Evolutionary conservation across 1,139 yeast species (phyloP), one percentile per base, ranked within the genome.

Genomic region (Schwanniomyces etchellsii): DNA sequence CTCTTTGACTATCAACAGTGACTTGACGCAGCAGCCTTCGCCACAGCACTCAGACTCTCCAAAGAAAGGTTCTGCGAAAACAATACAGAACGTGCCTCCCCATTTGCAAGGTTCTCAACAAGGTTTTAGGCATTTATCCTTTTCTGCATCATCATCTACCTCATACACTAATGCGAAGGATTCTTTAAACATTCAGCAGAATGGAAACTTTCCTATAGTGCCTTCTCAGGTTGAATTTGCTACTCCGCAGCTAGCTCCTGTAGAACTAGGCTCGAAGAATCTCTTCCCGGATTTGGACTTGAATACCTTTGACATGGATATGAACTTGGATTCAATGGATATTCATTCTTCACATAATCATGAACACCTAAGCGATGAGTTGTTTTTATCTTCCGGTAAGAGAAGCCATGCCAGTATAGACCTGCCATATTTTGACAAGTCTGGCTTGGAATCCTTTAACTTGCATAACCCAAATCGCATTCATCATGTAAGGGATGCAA

Each of bases 191-290:
- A 55, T 59, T 27, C 56, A 52, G 26, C 48, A 44, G 24, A 47
- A 44, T 27, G 63, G 57, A 15, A 39, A 39, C 28, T 39, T 50
- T 11, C 33, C 37, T 3, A 72, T 66, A 33, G 69, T 63, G 1
- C 79, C 89, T 2, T 70, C 70, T 24, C 84, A 80, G 47, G 86
- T 81, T 9, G 84, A 78, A 5, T 83, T 82, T 48, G 77, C 93
- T 2, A 81, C 94, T 2, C 95, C 95, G 2, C 94, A 83, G 50
- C 50, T 78, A 31, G 55, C 63, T 2, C 69, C 60, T 7, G 38
- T 45, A 2, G 60, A 49, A 24, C 39, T 38, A 33, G 24, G 48
- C 20, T 42, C 45, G 14, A 45, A 44, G 28, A 47, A 43, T 7
- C 38, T 49, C 24, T 44, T 44, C 28, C 47, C 48, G 16, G 55